phyloP scores from a whole-genome alignment of 148 eudicot genomes.

The Drosera capensis region DNA sequence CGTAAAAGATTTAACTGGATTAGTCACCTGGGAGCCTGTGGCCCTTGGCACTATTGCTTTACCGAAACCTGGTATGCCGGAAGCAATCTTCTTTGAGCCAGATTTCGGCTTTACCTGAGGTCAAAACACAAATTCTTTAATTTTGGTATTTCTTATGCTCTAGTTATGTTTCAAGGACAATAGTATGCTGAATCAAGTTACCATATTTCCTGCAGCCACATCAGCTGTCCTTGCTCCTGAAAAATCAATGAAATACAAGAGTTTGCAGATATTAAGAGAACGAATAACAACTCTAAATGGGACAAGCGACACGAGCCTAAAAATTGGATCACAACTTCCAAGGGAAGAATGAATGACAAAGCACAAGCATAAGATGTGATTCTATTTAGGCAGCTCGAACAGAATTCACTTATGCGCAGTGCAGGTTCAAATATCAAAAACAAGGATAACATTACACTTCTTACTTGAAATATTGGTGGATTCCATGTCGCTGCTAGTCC shows the following conservation, averaged over 20 bases:
- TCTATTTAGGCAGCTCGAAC: not conserved
- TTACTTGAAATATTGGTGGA: constrained; percentile 20
- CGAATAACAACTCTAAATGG: no score
- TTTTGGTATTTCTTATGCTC: not conserved
- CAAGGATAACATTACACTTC: constrained; percentile 8
- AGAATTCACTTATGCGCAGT: not conserved
- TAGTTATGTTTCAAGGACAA: not conserved
- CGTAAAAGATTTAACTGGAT: constrained; percentile 21
- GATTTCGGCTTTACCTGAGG: constrained; percentile 32
- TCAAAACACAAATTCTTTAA: not conserved
- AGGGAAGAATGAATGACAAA: no score
- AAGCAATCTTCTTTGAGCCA: constrained; percentile 24
- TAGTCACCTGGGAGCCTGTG: constrained; percentile 23
- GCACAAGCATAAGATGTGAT: not conserved
- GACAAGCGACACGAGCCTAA: no score
- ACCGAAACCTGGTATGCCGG: constrained; percentile 22
- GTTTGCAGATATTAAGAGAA: no score
- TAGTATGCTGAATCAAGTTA: no score
- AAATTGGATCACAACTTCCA: no score
- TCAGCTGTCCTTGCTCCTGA: no score
- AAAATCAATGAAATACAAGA: no score
- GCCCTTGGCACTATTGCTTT: constrained; percentile 25
- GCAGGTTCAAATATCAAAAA: not conserved
- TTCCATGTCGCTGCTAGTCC: constrained; percentile 15
- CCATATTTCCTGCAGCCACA: no score